A percentile compares a stretch with the other conserved stretches of the same genome.
Evolutionary conservation across 2,329 filamentous ascomycete genomes (phyloP).

Genomic region (Chaetomiaceae sp.): DNA sequence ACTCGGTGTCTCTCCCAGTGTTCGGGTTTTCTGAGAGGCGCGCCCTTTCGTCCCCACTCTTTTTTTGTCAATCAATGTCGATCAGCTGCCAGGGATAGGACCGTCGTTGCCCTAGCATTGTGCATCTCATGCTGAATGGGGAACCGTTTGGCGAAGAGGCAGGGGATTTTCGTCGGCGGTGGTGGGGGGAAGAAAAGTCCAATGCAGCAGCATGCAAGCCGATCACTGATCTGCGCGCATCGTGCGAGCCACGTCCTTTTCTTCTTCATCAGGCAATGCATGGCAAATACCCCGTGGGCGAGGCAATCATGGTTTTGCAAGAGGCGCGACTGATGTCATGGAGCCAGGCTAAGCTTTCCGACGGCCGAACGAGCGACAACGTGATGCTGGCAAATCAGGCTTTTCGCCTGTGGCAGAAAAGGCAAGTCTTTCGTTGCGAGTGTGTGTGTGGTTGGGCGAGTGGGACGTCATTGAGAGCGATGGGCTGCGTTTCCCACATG

Average conservation of each 20-base stretch:
- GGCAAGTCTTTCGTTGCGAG: not conserved
- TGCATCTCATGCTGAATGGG: constrained; percentile 3
- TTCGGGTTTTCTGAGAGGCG: too few relatives aligned
- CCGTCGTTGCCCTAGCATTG: not conserved
- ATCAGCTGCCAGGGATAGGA: not conserved
- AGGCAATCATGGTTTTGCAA: not conserved
- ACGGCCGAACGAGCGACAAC: not conserved
- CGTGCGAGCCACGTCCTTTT: constrained; percentile 3
- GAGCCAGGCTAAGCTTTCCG: not conserved
- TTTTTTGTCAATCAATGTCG: constrained; percentile 4
- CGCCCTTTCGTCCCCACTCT: not conserved
- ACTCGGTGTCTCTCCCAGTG: not conserved
- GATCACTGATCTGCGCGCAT: constrained; percentile 7
- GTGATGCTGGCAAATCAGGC: constrained; percentile 1
- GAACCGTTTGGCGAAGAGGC: constrained; percentile 16
- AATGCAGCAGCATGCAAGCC: not conserved
- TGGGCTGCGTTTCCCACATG: not conserved
- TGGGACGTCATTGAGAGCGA: constrained; percentile 1
- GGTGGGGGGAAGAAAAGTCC: not conserved
- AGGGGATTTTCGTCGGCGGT: constrained; percentile 11
- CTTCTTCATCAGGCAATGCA: not conserved
- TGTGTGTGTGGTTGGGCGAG: not conserved
- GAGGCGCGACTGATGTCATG: constrained; percentile 11
- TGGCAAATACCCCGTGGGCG: not conserved
- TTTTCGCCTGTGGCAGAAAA: not conserved